phyloP scores from a whole-genome alignment of 2,329 filamentous ascomycete genomes.

The Trichophyton verrucosum region DNA sequence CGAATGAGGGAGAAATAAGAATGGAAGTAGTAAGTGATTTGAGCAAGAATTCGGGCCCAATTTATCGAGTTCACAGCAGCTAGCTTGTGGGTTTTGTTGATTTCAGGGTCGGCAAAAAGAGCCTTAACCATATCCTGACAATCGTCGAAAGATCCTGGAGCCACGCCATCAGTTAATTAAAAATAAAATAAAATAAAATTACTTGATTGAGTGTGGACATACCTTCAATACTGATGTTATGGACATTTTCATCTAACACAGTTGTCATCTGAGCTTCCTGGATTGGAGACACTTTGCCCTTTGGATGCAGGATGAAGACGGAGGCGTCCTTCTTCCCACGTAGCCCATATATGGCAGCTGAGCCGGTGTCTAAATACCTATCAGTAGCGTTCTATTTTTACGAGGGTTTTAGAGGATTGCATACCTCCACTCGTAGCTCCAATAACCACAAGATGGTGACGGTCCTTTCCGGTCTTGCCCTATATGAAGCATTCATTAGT shows the following conservation, averaged over 20 bases:
- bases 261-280: slow-evolving; percentile 98
- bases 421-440: slow-evolving; percentile 73
- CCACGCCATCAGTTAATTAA: neutral
- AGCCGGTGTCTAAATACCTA: slow-evolving; percentile 51
- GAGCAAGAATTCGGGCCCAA: slow-evolving; percentile 85
- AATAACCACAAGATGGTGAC: slow-evolving; percentile 74
- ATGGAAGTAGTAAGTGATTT: slow-evolving; percentile 95
- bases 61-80: slow-evolving; percentile 96
- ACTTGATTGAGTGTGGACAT: neutral
- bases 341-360: slow-evolving; percentile 89
- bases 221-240: slow-evolving; percentile 73
- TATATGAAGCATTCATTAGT: slow-evolving; percentile 16
- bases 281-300: slow-evolving; percentile 78
- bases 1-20: slow-evolving; percentile 73
- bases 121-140: slow-evolving; percentile 96
- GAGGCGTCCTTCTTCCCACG: slow-evolving; percentile 94
- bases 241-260: slow-evolving; percentile 76
- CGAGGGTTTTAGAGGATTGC: neutral
- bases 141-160: slow-evolving; percentile 69
- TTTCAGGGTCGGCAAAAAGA: slow-evolving; percentile 72
- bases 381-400: neutral
- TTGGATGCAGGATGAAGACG: slow-evolving; percentile 87
- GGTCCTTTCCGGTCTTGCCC: slow-evolving; percentile 38
- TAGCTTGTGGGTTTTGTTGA: slow-evolving; percentile 70
- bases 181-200: neutral